Evolutionary conservation across 768 basidiomycete species (phyloP).

Genomic region (Trametes elegans): DNA sequence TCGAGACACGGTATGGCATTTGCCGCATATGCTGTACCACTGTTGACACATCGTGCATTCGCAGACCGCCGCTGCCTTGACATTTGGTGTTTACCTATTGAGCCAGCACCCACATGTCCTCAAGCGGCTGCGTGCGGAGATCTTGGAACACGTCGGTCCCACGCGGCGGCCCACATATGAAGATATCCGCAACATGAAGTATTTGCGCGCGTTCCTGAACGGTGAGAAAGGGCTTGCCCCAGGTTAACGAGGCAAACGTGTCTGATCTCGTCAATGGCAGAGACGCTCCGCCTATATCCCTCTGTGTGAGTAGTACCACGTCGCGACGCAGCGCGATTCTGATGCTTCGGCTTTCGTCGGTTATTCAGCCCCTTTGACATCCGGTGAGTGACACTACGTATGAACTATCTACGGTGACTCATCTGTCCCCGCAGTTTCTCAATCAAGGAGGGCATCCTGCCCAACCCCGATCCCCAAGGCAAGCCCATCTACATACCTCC

Average conservation of each 20-base stretch:
- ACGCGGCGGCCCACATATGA: constrained; percentile 30
- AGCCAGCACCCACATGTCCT: constrained; percentile 30
- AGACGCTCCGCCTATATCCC: constrained; percentile 33
- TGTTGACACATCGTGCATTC: background rate
- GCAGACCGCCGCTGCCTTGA: constrained; percentile 27
- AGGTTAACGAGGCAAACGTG: no score
- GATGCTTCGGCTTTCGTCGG: no score
- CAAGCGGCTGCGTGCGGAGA: constrained; percentile 29
- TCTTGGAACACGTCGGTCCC: constrained; percentile 28
- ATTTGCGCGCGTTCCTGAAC: constrained; percentile 30
- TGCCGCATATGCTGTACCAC: background rate
- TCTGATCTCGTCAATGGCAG: constrained; percentile 18
- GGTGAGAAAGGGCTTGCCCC: constrained; percentile 18
- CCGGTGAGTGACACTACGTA: constrained; percentile 22
- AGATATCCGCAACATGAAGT: constrained; percentile 32
- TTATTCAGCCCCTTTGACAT: constrained; percentile 38
- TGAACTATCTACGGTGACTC: no score
- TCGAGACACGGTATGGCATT: constrained; percentile 20
- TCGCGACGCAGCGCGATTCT: no score
- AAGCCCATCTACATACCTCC: constrained; percentile 25
- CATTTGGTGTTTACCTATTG: constrained; percentile 33
- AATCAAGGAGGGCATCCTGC: constrained; percentile 14
- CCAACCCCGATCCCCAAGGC: constrained; percentile 18
- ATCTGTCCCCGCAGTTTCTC: constrained; percentile 10
- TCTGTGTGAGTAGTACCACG: constrained; percentile 29